Evolutionary conservation across 2,329 filamentous ascomycete species (phyloP).

Genomic region (Didymosphaeria variabile): DNA sequence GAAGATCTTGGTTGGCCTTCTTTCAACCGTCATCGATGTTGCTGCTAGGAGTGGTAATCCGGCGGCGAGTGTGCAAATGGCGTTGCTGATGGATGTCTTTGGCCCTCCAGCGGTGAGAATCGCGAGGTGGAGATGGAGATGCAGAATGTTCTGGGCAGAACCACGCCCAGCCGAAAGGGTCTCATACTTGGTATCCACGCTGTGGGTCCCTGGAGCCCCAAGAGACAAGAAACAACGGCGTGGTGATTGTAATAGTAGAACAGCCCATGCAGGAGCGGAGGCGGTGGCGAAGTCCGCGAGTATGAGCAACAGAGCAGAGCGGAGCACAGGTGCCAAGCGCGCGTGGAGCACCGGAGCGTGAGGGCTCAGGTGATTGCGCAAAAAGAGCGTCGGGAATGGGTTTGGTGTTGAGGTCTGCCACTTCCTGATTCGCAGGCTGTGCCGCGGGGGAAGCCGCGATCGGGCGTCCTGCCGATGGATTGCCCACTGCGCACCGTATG

Average conservation of each 20-base stretch:
- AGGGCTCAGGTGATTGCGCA: slow-evolving; percentile 8
- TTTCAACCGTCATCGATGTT: slow-evolving; percentile 34
- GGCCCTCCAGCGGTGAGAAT: background rate
- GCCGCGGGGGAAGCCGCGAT: slow-evolving; percentile 1
- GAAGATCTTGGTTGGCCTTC: slow-evolving; percentile 43
- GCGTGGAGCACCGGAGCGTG: background rate
- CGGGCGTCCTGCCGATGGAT: background rate
- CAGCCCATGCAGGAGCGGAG: slow-evolving; percentile 1
- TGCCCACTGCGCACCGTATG: background rate
- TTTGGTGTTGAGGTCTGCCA: slow-evolving; percentile 7
- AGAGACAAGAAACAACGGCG: slow-evolving; percentile 7
- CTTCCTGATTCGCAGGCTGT: slow-evolving; percentile 3
- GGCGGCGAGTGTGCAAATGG: background rate
- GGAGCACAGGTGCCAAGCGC: background rate
- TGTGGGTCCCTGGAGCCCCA: background rate
- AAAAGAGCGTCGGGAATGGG: background rate
- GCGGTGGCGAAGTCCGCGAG: background rate
- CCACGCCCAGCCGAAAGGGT: background rate
- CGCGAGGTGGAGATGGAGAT: background rate
- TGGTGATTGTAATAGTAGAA: background rate
- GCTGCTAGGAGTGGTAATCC: slow-evolving; percentile 2
- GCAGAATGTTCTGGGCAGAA: background rate
- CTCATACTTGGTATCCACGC: background rate
- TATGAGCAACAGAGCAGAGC: background rate
- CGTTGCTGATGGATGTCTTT: background rate